phyloP scores from a whole-genome alignment of 2,329 filamentous ascomycete species.

The Incumbomyces lentus region DNA sequence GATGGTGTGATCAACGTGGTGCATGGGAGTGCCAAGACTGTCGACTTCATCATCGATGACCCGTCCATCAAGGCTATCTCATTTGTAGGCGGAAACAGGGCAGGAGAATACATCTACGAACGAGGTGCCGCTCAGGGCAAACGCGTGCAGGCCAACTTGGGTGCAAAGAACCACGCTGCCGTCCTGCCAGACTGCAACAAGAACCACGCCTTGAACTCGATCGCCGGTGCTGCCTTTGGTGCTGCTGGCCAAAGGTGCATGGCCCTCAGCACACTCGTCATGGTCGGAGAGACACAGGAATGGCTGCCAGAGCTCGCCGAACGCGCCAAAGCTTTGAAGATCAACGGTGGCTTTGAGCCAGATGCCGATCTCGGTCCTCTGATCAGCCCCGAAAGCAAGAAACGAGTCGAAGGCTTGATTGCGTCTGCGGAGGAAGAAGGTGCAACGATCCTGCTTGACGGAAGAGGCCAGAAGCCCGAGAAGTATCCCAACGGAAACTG shows the following conservation, averaged over 20 bases:
- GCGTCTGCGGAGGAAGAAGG: conserved; percentile 52
- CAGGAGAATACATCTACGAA: conserved; percentile 58
- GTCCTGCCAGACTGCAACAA: conserved; percentile 60
- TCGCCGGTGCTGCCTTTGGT: conserved; percentile 57
- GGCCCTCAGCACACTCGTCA: conserved; percentile 55
- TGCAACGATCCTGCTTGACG: conserved; percentile 54
- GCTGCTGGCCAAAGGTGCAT: conserved; percentile 61
- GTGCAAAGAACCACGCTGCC: conserved; percentile 60
- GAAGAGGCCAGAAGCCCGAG: conserved; percentile 48
- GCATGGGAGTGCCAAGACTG: conserved; percentile 53
- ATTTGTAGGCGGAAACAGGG: conserved; percentile 59
- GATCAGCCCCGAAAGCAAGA: conserved; percentile 53
- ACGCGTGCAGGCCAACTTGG: conserved; percentile 58
- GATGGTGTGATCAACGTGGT: conserved; percentile 57
- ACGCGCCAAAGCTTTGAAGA: conserved; percentile 48
- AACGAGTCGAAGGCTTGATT: conserved; percentile 53
- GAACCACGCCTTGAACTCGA: conserved; percentile 56
- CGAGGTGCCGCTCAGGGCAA: conserved; percentile 61
- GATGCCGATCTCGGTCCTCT: conserved; percentile 55
- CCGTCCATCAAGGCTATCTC: conserved; percentile 58
- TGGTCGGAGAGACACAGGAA: conserved; percentile 55
- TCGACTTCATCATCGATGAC: conserved; percentile 60
- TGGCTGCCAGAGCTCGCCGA: conserved; percentile 56
- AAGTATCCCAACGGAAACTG: conserved; percentile 59
- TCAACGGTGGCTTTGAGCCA: conserved; percentile 54